Conservation (phyloP, 805 yeast genomes). For the Kuraishia ogatae region DNA sequence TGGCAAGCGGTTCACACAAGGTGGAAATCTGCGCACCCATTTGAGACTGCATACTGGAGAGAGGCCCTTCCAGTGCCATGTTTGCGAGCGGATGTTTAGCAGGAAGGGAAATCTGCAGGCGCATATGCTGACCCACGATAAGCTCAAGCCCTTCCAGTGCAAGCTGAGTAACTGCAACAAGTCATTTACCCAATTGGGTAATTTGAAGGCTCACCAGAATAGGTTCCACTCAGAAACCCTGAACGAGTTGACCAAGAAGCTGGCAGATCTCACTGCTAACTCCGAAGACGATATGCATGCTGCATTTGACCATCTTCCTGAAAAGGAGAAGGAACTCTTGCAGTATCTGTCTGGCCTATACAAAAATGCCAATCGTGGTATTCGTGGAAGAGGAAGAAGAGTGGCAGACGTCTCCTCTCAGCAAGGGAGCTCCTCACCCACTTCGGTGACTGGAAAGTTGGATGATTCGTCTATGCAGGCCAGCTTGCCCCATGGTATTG, state of each 20-base stretch:
- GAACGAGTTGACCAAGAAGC: constrained; percentile 51
- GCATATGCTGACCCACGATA: constrained; percentile 74
- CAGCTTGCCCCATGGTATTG: neutral
- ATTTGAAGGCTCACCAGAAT: constrained; percentile 90
- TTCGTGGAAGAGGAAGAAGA: constrained; percentile 77
- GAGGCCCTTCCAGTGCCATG: constrained; percentile 75
- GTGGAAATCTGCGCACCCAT: constrained; percentile 85
- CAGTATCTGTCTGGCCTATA: constrained; percentile 75
- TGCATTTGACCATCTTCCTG: constrained; percentile 37
- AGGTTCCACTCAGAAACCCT: constrained; percentile 73
- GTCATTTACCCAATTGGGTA: constrained; percentile 85
- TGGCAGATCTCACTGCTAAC: constrained; percentile 54
- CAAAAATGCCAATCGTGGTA: constrained; percentile 85
- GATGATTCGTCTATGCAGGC: neutral
- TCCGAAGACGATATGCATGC: constrained; percentile 19
- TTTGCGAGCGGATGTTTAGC: constrained; percentile 72
- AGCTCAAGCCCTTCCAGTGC: constrained; percentile 72
- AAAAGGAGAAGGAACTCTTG: constrained; percentile 58
- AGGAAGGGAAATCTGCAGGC: constrained; percentile 90
- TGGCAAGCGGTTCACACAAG: constrained; percentile 78
- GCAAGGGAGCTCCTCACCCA: neutral
- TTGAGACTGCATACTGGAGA: constrained; percentile 85
- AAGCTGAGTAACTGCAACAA: constrained; percentile 75
- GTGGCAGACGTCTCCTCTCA: constrained; percentile 1
- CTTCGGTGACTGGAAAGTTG: neutral